Percentiles rank a stretch among this genome's conserved stretches.
Conservation (phyloP, 768 basidiomycete genomes). For the Hirschioporus abietinus region DNA sequence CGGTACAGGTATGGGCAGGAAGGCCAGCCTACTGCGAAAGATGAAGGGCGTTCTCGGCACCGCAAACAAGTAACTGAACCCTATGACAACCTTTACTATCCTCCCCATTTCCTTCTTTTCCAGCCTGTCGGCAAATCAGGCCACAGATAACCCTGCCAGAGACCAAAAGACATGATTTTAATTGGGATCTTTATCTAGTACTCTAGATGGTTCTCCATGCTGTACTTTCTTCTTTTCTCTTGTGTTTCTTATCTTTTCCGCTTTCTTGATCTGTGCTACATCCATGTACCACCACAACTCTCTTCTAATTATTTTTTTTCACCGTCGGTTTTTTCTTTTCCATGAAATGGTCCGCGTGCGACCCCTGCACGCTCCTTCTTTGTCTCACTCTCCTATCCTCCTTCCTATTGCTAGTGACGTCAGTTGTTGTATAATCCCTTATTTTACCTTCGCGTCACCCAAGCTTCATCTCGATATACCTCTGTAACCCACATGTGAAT, state of each 20-base stretch:
- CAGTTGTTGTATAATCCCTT: conserved; percentile 3
- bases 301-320: conserved; percentile 9
- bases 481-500: conserved; percentile 1
- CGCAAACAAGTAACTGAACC: conserved; percentile 28
- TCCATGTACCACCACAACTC: conserved; percentile 7
- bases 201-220: conserved; percentile 8
- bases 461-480: not conserved
- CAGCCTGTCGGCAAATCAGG: not conserved
- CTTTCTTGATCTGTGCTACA: conserved; percentile 6
- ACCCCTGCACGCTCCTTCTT: not conserved
- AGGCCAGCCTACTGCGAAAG: conserved; percentile 76
- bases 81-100: not conserved
- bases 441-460: not conserved
- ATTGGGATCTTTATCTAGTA: conserved; percentile 2
- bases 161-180: not conserved
- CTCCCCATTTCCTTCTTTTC: not conserved
- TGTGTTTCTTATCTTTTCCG: conserved; percentile 6
- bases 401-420: not conserved
- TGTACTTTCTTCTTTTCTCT: conserved; percentile 12
- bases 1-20: conserved; percentile 52
- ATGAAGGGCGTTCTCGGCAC: conserved; percentile 69
- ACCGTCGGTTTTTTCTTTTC: conserved; percentile 11
- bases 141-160: not conserved
- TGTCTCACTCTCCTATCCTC: not conserved
- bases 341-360: not conserved